Percentiles rank a stretch among this genome's conserved stretches.
Evolutionary conservation across 2,329 filamentous ascomycete genomes (phyloP).

Genomic region (Huntiella bhutanensis): DNA sequence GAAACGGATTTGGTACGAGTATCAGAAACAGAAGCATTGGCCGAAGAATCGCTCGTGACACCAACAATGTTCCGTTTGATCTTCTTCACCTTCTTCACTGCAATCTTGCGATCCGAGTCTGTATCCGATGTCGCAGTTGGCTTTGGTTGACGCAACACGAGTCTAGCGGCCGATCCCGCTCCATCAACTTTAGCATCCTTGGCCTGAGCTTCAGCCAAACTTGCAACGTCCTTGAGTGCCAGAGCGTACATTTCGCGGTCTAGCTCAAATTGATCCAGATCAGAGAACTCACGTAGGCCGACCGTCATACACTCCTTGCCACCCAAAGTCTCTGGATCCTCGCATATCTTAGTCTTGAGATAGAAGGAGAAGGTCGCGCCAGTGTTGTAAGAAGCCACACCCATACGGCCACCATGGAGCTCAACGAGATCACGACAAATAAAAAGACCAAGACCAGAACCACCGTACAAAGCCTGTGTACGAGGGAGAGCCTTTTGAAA

Average conservation of each 20-base stretch:
- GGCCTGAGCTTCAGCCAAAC: no score
- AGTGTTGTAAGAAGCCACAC: constrained; percentile 44
- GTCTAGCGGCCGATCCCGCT: no score
- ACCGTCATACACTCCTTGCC: not conserved
- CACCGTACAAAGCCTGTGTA: constrained; percentile 55
- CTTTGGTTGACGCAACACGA: not conserved
- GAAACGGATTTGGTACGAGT: no score
- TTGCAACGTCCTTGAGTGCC: no score
- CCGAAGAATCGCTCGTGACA: no score
- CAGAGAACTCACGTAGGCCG: no score
- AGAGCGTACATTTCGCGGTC: no score
- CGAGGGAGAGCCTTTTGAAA: constrained; percentile 50
- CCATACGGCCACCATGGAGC: constrained; percentile 60
- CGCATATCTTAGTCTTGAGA: constrained; percentile 44
- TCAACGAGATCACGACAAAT: constrained; percentile 60
- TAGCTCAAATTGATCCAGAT: no score
- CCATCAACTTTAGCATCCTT: not conserved
- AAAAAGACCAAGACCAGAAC: constrained; percentile 52
- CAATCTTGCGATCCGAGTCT: not conserved
- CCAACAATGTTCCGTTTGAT: not conserved
- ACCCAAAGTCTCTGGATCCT: not conserved
- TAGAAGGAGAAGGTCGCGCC: constrained; percentile 66
- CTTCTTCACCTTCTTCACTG: not conserved
- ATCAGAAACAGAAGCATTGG: no score
- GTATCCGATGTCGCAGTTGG: not conserved